A percentile compares a stretch with the other conserved stretches of the same genome.
Conservation (phyloP, 139 green algal species). For the Raphidocelis subcapitata region DNA sequence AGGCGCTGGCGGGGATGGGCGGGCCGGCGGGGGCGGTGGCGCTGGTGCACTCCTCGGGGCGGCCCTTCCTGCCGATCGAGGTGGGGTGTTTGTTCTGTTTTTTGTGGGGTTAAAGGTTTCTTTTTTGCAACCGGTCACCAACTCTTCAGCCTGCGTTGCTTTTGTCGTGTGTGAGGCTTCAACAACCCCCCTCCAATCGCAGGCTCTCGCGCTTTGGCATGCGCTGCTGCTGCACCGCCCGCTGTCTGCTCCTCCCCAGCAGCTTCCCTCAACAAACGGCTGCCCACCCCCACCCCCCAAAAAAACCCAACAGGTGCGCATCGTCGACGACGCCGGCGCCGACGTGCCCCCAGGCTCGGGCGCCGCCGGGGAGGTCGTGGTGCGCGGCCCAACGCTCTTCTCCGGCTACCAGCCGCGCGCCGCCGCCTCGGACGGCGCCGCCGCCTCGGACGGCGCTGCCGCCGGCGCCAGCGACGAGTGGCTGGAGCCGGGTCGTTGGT, state of each 20-base stretch:
- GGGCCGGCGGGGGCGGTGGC: conserved; percentile 45
- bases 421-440: conserved; percentile 22
- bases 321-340: conserved; percentile 37
- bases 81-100: too few relatives aligned
- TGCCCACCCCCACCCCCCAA: too few relatives aligned
- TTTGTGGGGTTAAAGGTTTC: too few relatives aligned
- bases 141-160: too few relatives aligned
- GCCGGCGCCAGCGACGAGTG: not conserved
- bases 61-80: conserved; percentile 73
- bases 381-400: conserved; percentile 77
- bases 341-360: conserved; percentile 41
- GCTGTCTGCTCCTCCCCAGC: too few relatives aligned
- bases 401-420: conserved; percentile 41
- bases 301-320: conserved; percentile 28
- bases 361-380: conserved; percentile 71
- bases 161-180: too few relatives aligned
- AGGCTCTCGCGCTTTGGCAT: too few relatives aligned
- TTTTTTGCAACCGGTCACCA: too few relatives aligned
- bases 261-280: too few relatives aligned
- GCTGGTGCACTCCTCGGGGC: conserved; percentile 65
- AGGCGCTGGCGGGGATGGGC: not conserved
- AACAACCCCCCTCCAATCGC: too few relatives aligned
- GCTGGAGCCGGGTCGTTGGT: conserved; percentile 55
- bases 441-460: too few relatives aligned
- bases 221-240: not conserved